These are phyloP conservation scores for Clonostachys solani DNA, from an alignment of 2,329 filamentous ascomycete species.

Conservation along the genomic window DNA sequence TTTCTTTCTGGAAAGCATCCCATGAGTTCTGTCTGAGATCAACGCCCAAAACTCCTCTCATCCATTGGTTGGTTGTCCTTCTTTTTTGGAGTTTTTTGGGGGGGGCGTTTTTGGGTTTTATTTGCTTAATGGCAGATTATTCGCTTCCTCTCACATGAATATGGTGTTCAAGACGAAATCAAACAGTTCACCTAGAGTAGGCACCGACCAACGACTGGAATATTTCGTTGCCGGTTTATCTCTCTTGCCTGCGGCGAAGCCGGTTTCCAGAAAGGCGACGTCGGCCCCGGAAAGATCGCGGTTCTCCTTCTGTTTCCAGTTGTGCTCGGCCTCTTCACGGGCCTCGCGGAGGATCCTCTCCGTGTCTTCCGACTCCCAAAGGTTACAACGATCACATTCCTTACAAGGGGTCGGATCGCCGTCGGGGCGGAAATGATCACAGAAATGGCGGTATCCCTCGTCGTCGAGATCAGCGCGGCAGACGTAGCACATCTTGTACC, in stretches of 20 bases:
- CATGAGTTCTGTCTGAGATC: too few species aligned
- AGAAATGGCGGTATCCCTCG: conserved; percentile 91
- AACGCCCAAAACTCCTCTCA: too few species aligned
- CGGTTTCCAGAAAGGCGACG: conserved; percentile 52
- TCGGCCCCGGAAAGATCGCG: conserved; percentile 50
- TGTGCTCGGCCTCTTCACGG: conserved; percentile 65
- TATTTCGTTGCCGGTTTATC: conserved; percentile 1
- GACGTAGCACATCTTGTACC: conserved; percentile 97
- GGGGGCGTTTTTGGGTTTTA: too few species aligned
- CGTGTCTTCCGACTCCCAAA: conserved; percentile 72
- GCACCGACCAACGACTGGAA: conserved; percentile 19
- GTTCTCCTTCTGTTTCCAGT: conserved; percentile 65
- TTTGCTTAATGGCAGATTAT: too few species aligned
- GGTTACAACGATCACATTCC: conserved; percentile 77
- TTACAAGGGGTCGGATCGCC: conserved; percentile 68
- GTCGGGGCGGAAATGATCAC: conserved; percentile 85
- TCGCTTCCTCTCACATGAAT: conserved; percentile 21
- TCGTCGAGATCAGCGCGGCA: conserved; percentile 73
- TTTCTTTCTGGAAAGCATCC: too few species aligned
- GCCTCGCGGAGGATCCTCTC: conserved; percentile 65
- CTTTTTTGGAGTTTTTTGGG: too few species aligned
- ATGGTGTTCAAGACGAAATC: conserved; percentile 39
- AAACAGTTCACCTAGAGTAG: conserved; percentile 35
- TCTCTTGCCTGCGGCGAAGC: conserved; percentile 24
- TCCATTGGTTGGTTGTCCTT: too few species aligned